phyloP scores from a whole-genome alignment of 805 yeast species.

The Scheffersomyces lignosus region DNA sequence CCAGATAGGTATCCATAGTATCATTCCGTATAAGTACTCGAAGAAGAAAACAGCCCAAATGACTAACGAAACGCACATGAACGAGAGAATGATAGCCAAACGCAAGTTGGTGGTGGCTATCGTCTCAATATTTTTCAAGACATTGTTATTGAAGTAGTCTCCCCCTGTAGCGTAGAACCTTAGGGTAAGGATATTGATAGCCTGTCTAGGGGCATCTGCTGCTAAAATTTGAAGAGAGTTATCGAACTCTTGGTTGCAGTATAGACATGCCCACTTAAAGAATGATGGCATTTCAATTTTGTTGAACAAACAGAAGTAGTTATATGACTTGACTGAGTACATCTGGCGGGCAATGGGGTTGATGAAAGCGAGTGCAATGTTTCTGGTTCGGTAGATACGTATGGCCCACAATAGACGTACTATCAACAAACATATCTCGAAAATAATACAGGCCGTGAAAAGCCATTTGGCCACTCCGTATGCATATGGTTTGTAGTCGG shows the following conservation, averaged over 20 bases:
- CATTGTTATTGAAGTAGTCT: slow-evolving; percentile 39
- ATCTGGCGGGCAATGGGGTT: slow-evolving; percentile 60
- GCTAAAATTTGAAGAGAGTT: slow-evolving; percentile 60
- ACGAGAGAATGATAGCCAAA: slow-evolving; percentile 70
- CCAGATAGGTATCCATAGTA: slow-evolving; percentile 52
- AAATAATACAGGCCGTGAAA: slow-evolving; percentile 77
- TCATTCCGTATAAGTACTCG: slow-evolving; percentile 53
- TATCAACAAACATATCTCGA: slow-evolving; percentile 58
- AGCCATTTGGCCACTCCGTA: slow-evolving; percentile 63
- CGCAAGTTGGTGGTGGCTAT: slow-evolving; percentile 62
- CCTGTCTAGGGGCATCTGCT: slow-evolving; percentile 88
- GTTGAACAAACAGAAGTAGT: slow-evolving; percentile 71
- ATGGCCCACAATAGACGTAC: slow-evolving; percentile 62
- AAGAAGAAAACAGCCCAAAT: slow-evolving; percentile 72
- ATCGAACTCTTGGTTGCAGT: slow-evolving; percentile 63
- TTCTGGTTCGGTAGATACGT: slow-evolving; percentile 55
- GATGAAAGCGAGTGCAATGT: slow-evolving; percentile 69
- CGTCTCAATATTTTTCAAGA: slow-evolving; percentile 46
- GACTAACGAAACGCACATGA: slow-evolving; percentile 73
- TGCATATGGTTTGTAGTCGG: slow-evolving; percentile 45
- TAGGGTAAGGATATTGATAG: slow-evolving; percentile 74
- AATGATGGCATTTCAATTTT: slow-evolving; percentile 61
- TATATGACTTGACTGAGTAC: slow-evolving; percentile 57
- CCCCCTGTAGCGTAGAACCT: slow-evolving; percentile 50
- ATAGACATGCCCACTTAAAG: slow-evolving; percentile 68